A percentile compares a stretch with the other conserved stretches of the same genome.
These are phyloP conservation scores for Daedalea quercina DNA, from an alignment of 768 basidiomycete genomes.

Conservation along the genomic window DNA sequence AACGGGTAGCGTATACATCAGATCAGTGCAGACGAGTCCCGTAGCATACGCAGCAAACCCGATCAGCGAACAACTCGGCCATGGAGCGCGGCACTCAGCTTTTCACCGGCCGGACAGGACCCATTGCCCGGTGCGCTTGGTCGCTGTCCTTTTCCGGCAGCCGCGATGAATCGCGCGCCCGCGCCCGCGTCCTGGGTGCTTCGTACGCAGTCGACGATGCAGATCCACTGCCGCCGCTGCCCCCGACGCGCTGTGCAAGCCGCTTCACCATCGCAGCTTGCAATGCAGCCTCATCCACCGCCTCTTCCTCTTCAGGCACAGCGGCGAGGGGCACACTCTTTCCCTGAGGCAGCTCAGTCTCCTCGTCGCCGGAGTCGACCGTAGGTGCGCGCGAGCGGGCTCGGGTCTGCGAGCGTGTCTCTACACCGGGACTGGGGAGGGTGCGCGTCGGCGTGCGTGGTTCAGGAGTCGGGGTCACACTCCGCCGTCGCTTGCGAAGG, in stretches of 20 bases:
- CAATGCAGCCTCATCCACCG: constrained; percentile 2
- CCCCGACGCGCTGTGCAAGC: constrained; percentile 9
- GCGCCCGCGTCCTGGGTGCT: constrained; percentile 12
- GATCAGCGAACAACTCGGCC: too few relatives aligned
- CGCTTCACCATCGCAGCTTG: constrained; percentile 12
- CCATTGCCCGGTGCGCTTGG: constrained; percentile 17
- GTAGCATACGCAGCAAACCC: too few relatives aligned
- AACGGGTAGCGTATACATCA: neutral
- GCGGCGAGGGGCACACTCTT: neutral
- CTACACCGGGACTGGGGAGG: neutral
- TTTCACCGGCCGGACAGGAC: constrained; percentile 1
- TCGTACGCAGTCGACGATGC: constrained; percentile 4
- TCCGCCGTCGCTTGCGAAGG: constrained; percentile 8
- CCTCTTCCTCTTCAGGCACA: constrained; percentile 13
- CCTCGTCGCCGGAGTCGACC: constrained; percentile 5
- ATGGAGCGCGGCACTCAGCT: neutral
- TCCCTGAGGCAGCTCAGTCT: neutral
- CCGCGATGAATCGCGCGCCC: constrained; percentile 6
- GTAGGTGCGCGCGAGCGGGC: constrained; percentile 1
- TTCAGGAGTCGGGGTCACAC: neutral
- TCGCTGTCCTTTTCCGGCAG: constrained; percentile 19
- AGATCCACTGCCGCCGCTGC: constrained; percentile 1
- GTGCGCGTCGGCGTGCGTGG: neutral
- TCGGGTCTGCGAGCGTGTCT: neutral
- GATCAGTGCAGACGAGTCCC: too few relatives aligned